Base-by-base conservation (phyloP, 2,329 filamentous ascomycete species). In the Neopestalotiopsis clavispora region DNA sequence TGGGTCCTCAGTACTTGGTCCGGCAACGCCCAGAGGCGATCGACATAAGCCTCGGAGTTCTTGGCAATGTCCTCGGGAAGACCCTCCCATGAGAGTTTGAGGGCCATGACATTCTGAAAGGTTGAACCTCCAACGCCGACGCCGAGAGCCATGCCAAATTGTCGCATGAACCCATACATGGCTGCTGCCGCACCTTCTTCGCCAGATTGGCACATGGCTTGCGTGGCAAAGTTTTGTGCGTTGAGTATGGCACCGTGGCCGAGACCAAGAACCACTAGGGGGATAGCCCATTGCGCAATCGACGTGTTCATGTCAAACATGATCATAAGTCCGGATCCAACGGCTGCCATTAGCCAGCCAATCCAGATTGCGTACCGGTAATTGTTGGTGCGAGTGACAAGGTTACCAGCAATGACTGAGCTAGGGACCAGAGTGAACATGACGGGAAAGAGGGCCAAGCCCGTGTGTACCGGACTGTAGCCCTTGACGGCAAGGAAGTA, bases 141-240 rank as follows among this genome's bases (percentile, higher is more conserved):
- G 40, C 82, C 82, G n/a, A 83, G 71, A 2, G 80, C 78, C 75
- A 80, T 80, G 68, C 82, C 81, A 64, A 83, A 75, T 23, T 80
- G 80, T 5, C 82, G 79, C 69, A 80, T 73, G 64, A 83, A 84
- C 17, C 76, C 77, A 69, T 82, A 83, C 77, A 82, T 83, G 66
- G 79, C 66, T 0, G 71, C 70, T 2, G 72, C 71, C 23, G 62
- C 32, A 9, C 67, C 72, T 13, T 72, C 71, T 14, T 72, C 69
- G 28, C 68, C 71, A 1, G 67, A 56, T 17, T 42, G n/a, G 60
- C 71, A 72, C 59, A 68, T 68, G 56, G 73, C 73, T 68, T 74
- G 73, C 13, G 68, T 58, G 10, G 69, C 71, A n/a, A 72, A 70
- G 49, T 70, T 68, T 23, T 71, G 67, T 9, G 72, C 70, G 30